A percentile compares a stretch with the other conserved stretches of the same genome.
phyloP scores from a whole-genome alignment of 352 stramenopile species.

The Albugo candida region DNA sequence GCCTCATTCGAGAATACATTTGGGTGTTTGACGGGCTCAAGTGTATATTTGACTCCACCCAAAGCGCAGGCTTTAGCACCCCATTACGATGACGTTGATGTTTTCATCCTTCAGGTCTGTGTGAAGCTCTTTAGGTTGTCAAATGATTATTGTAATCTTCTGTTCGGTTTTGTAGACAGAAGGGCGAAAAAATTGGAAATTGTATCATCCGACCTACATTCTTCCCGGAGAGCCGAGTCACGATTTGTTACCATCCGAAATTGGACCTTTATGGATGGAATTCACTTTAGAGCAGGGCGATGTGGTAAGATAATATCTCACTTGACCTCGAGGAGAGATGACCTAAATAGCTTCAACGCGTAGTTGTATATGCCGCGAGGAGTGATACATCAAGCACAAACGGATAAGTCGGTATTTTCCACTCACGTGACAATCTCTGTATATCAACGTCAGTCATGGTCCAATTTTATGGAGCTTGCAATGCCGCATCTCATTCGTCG shows the following conservation, averaged over 20 bases:
- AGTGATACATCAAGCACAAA: conserved; percentile 61
- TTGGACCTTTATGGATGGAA: conserved; percentile 65
- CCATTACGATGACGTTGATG: conserved; percentile 73
- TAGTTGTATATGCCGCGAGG: conserved; percentile 72
- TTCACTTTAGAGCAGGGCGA: conserved; percentile 69
- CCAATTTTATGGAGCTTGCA: conserved; percentile 69
- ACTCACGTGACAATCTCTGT: conserved; percentile 76
- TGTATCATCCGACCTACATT: conserved; percentile 55
- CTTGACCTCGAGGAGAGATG: neutral
- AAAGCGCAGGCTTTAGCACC: conserved; percentile 64
- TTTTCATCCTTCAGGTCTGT: conserved; percentile 57
- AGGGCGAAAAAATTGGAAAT: conserved; percentile 76
- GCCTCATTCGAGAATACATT: conserved; percentile 62
- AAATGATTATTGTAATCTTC: neutral
- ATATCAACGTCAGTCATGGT: conserved; percentile 80
- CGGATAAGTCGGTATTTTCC: conserved; percentile 53
- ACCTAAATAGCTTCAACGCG: neutral
- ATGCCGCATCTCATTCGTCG: conserved; percentile 55
- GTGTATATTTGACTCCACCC: conserved; percentile 60
- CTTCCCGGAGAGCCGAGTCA: conserved; percentile 61
- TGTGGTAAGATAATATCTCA: conserved; percentile 12
- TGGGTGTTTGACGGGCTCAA: conserved; percentile 52
- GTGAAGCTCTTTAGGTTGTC: neutral
- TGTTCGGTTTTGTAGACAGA: conserved; percentile 23
- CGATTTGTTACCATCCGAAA: conserved; percentile 37